A percentile compares a stretch with the other conserved stretches of the same genome.
Conservation (phyloP, 2,329 filamentous ascomycete species). For the Neonectria magnoliae region DNA sequence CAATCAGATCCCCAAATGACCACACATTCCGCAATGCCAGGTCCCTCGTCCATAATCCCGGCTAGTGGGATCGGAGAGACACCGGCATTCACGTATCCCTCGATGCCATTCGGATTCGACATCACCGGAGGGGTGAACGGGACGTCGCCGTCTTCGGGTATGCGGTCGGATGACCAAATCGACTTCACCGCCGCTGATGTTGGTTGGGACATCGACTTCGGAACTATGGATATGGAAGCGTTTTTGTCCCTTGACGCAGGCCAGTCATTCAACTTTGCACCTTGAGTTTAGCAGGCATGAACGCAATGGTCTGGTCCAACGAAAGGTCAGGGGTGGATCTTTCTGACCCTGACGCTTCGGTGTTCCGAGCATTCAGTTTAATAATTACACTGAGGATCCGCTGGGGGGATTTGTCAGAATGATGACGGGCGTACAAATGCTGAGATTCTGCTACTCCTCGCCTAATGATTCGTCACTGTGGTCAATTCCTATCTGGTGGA, state of each 20-base stretch:
- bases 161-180: constrained; percentile 35
- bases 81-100: constrained; percentile 42
- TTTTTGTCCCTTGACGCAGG: constrained; percentile 45
- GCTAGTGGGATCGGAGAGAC: constrained; percentile 22
- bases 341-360: constrained; percentile 7
- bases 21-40: constrained; percentile 27
- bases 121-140: constrained; percentile 37
- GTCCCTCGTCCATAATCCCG: constrained; percentile 28
- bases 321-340: constrained; percentile 5
- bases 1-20: constrained; percentile 27
- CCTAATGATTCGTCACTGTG: constrained; percentile 14
- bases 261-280: constrained; percentile 40
- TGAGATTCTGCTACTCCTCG: background rate
- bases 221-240: constrained; percentile 47
- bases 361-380: constrained; percentile 1
- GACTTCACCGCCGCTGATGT: constrained; percentile 45
- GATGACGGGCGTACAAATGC: background rate
- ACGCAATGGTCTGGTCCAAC: background rate
- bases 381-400: constrained; percentile 12
- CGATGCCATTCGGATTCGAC: constrained; percentile 44
- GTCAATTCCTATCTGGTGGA: constrained; percentile 9
- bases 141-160: constrained; percentile 28
- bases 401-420: constrained; percentile 14
- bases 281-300: constrained; percentile 12
- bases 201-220: constrained; percentile 46